Base-by-base conservation (phyloP, 2,329 filamentous ascomycete species). In the Epichloe festucae region DNA sequence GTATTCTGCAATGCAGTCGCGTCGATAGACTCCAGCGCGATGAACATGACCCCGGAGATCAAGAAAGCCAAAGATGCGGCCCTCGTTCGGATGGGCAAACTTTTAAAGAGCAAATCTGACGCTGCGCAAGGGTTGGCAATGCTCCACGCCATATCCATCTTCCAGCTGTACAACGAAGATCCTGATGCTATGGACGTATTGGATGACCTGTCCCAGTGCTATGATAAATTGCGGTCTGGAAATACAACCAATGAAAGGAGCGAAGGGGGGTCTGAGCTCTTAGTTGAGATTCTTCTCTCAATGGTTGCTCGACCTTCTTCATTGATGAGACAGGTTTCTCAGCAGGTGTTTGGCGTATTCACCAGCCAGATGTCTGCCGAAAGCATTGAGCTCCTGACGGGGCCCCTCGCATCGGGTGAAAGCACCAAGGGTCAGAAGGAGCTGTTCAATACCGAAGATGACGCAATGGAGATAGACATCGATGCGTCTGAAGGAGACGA, bases 81-180 rank as follows among this genome's bases (percentile, higher is more conserved):
- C 1, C 59, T 77, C 5, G 70, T 73, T 52, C 71, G 73, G 17
- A 73, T 84, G 64, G 66, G 72, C 53, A 76, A 76, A 58, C 67
- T 79, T 12, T 66, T 76, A 31, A 77, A 76, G 53, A 62, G 63
- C 31, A 67, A 68, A 50, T 50, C 61, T 2, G 62, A 59, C 19
- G 67, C 66, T 54, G 72, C 72, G 15, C 81, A 82, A 54, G 86
- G 87, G 0, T 77, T 96, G 53, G 84, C 85, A 19, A 75, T 96
- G 38, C 76, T 97, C 1, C 89, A 95, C 64, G 84, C 88, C 0
- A 77, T 96, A 49, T 85, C 89, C 0, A 79, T 96, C 14, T 75
- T 97, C 51, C 89, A 96, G 65, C 76, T 95, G 8, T 95, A 95
- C 70, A 90, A 91, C 60, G 87, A 89, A 23, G 89, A 95, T 53